phyloP scores from a whole-genome alignment of 345 rosid species.

The Ceriops zippeliana region DNA sequence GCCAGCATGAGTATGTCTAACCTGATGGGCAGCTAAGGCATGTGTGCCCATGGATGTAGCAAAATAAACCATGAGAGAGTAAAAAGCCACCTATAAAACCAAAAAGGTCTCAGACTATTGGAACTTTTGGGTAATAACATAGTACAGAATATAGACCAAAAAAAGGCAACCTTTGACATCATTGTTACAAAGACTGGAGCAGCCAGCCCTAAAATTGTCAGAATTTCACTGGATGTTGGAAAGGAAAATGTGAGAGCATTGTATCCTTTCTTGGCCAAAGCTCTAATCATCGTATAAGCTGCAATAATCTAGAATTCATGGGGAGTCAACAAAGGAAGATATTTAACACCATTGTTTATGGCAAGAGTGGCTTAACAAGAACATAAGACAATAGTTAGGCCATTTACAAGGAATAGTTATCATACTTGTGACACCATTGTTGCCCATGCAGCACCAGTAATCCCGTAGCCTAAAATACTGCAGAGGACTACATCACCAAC shows the following conservation, averaged over 20 bases:
- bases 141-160: background rate
- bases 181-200: constrained; percentile 73
- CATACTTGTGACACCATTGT: constrained; percentile 90
- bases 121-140: background rate
- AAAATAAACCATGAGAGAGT: constrained; percentile 66
- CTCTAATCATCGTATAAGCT: constrained; percentile 74
- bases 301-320: constrained; percentile 53
- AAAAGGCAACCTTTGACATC: constrained; percentile 58
- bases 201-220: constrained; percentile 57
- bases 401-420: background rate
- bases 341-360: background rate
- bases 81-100: constrained; percentile 63
- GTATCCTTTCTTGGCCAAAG: constrained; percentile 70
- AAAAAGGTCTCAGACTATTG: constrained; percentile 5
- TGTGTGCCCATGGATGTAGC: constrained; percentile 85
- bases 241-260: constrained; percentile 52
- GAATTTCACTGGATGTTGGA: constrained; percentile 57
- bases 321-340: constrained; percentile 3
- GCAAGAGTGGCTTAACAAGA: background rate
- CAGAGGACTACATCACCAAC: constrained; percentile 75
- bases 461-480: constrained; percentile 70
- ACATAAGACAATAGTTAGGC: background rate
- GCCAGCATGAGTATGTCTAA: constrained; percentile 15
- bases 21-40: constrained; percentile 91
- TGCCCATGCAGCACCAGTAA: constrained; percentile 98